A percentile compares a stretch with the other conserved stretches of the same genome.
phyloP scores from a whole-genome alignment of 805 yeast species.

The Kodamaea hsintzibuensis region DNA sequence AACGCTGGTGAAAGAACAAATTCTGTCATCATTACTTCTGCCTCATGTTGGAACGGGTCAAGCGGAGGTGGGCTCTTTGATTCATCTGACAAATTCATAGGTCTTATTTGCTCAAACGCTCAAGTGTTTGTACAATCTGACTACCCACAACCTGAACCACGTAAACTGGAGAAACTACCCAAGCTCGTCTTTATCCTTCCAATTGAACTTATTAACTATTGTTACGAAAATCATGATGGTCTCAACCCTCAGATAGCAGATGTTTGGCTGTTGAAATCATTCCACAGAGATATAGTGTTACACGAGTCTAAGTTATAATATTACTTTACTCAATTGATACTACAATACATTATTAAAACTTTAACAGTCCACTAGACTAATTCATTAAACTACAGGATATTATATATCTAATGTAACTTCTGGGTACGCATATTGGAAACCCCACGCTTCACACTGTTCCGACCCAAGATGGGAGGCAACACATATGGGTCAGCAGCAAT shows the following conservation, averaged over 20 bases:
- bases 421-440: constrained; percentile 3
- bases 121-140: constrained; percentile 22
- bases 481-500: constrained; percentile 9
- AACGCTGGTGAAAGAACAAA: not conserved
- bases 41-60: constrained; percentile 53
- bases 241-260: constrained; percentile 18
- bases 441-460: constrained; percentile 3
- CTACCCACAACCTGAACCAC: constrained; percentile 3
- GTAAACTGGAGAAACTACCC: constrained; percentile 30
- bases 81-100: constrained; percentile 29
- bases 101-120: constrained; percentile 48
- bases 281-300: constrained; percentile 22
- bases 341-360: too few species aligned
- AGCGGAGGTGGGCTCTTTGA: constrained; percentile 48
- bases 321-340: not conserved
- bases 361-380: too few species aligned
- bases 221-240: constrained; percentile 15
- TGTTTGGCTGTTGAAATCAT: constrained; percentile 25
- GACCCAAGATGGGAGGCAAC: constrained; percentile 11
- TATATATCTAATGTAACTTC: not conserved
- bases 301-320: constrained; percentile 21
- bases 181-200: constrained; percentile 36
- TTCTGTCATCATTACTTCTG: constrained; percentile 35
- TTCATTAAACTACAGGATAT: not conserved
- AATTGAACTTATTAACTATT: constrained; percentile 27